A percentile compares a stretch with the other conserved stretches of the same genome.
Evolutionary conservation across 352 stramenopile species (phyloP).

Genomic region (Globisporangium yorkense): DNA sequence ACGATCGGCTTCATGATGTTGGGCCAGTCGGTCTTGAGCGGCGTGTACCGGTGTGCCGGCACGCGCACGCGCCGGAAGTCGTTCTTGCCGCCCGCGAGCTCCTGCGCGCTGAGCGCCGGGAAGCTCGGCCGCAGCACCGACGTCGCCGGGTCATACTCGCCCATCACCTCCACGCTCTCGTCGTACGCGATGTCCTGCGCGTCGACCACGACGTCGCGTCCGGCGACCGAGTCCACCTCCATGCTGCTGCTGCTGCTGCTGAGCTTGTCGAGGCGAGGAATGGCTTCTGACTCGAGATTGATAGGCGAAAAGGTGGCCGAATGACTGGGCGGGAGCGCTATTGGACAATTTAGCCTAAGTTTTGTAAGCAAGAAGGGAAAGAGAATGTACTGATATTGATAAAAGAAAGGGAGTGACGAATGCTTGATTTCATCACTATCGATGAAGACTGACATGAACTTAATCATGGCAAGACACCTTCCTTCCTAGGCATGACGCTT

Average conservation of each 20-base stretch:
- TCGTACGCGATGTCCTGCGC: slow-evolving; percentile 36
- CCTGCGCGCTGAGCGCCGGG: slow-evolving; percentile 72
- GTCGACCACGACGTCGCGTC: slow-evolving; percentile 57
- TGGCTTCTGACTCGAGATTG: neutral
- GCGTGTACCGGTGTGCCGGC: slow-evolving; percentile 96
- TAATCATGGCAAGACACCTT: neutral
- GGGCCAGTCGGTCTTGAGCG: slow-evolving; percentile 98
- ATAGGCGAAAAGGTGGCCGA: neutral
- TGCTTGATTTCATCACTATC: neutral
- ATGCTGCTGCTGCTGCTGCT: slow-evolving; percentile 18
- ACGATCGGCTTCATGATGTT: slow-evolving; percentile 98
- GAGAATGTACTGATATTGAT: too few relatives aligned
- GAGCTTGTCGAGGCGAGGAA: neutral
- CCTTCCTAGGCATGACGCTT: neutral
- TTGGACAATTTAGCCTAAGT: neutral
- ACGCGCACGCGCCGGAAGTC: slow-evolving; percentile 96
- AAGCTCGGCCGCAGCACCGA: slow-evolving; percentile 53
- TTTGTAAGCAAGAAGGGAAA: neutral
- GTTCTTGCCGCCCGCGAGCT: slow-evolving; percentile 80
- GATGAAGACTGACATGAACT: too few relatives aligned
- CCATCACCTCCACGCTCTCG: slow-evolving; percentile 56
- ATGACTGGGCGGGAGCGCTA: neutral
- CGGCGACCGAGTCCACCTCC: slow-evolving; percentile 65
- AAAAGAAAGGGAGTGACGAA: neutral
- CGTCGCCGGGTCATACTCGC: slow-evolving; percentile 21